Conservation (phyloP, 768 basidiomycete species). For the Rhizopogon vesiculosus region DNA sequence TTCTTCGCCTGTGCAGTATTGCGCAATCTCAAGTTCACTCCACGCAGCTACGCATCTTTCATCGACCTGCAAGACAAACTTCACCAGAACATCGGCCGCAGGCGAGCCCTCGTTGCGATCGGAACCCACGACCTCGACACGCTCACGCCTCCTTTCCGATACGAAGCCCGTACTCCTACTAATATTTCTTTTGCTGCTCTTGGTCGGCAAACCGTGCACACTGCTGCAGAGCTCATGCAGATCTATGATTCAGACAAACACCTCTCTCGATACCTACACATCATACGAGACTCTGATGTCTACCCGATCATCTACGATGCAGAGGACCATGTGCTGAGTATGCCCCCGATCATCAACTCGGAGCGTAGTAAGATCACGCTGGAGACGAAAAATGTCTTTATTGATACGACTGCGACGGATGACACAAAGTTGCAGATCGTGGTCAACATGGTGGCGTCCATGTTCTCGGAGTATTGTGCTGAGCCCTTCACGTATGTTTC, state of each 20-base stretch:
- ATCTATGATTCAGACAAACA: slow-evolving; percentile 97
- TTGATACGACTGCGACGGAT: slow-evolving; percentile 96
- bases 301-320: slow-evolving; percentile 98
- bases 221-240: slow-evolving; percentile 88
- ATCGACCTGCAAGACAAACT: slow-evolving; percentile 99
- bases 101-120: slow-evolving; percentile 88
- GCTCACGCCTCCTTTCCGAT: slow-evolving; percentile 81
- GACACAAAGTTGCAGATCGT: slow-evolving; percentile 96
- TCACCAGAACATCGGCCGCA: slow-evolving; percentile 91
- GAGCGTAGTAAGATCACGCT: slow-evolving; percentile 96
- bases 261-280: slow-evolving; percentile 80
- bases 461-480: slow-evolving; percentile 97
- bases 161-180: slow-evolving; percentile 75
- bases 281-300: slow-evolving; percentile 92
- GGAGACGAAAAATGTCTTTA: slow-evolving; percentile 90
- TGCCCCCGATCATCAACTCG: slow-evolving; percentile 98
- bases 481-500: slow-evolving; percentile 82
- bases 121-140: slow-evolving; percentile 98
- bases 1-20: slow-evolving; percentile 89
- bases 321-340: slow-evolving; percentile 82
- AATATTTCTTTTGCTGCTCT: slow-evolving; percentile 91
- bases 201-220: slow-evolving; percentile 73
- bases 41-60: slow-evolving; percentile 89
- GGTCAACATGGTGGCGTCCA: slow-evolving; percentile 89
- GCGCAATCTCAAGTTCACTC: slow-evolving; percentile 86